phyloP scores from a whole-genome alignment of 169 alveolate genomes.

The Plasmodium gaboni region DNA sequence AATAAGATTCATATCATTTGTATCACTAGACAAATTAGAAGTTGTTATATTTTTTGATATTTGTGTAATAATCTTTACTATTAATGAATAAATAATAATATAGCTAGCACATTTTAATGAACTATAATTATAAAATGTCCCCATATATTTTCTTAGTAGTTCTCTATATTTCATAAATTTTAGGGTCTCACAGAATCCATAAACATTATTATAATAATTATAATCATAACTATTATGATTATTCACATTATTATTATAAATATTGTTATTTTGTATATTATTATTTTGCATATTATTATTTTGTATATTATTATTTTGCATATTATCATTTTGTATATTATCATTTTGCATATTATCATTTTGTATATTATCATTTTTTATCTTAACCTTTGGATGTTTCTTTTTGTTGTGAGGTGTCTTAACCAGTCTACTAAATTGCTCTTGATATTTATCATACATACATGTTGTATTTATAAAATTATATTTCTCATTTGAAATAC shows the following conservation, averaged over 20 bases:
- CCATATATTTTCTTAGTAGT: constrained; percentile 78
- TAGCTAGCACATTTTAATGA: constrained; percentile 56
- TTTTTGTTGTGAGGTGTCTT: not conserved
- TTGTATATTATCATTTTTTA: too few relatives aligned
- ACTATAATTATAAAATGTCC: constrained; percentile 76
- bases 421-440: not conserved
- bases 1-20: constrained; percentile 24
- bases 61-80: constrained; percentile 73
- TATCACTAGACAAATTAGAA: constrained; percentile 1
- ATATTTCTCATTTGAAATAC: not conserved
- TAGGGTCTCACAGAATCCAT: constrained; percentile 78
- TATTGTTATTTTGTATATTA: too few relatives aligned
- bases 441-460: constrained; percentile 2
- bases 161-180: constrained; percentile 86
- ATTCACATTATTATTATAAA: too few relatives aligned
- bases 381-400: too few relatives aligned
- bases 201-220: constrained; percentile 20
- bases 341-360: too few relatives aligned
- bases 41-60: constrained; percentile 76
- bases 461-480: not conserved
- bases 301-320: too few relatives aligned
- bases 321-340: too few relatives aligned
- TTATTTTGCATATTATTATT: too few relatives aligned
- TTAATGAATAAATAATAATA: constrained; percentile 65
- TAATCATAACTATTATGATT: too few relatives aligned